phyloP scores from a whole-genome alignment of 106 monocot species.

The Platanthera guangdongensis region DNA sequence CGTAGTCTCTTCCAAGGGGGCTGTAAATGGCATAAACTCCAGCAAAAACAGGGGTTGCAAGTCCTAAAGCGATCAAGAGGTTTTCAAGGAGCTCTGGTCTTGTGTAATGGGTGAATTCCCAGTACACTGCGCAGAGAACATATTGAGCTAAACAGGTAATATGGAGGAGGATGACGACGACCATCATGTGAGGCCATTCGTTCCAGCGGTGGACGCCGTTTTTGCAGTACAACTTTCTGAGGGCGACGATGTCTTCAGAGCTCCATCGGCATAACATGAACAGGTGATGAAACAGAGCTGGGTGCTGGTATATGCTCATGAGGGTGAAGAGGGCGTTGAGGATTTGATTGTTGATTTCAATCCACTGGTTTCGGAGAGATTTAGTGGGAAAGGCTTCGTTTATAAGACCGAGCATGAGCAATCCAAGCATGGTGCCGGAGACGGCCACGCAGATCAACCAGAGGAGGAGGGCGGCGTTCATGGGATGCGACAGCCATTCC shows the following conservation, averaged over 20 bases:
- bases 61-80: slow-evolving; percentile 36
- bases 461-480: slow-evolving; percentile 47
- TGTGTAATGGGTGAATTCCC: slow-evolving; percentile 29
- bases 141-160: slow-evolving; percentile 62
- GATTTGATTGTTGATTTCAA: slow-evolving; percentile 43
- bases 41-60: slow-evolving; percentile 37
- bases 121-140: slow-evolving; percentile 47
- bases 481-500: slow-evolving; percentile 48
- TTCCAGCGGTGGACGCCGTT: slow-evolving; percentile 43
- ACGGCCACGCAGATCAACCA: slow-evolving; percentile 42
- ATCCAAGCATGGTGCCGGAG: slow-evolving; percentile 41
- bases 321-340: slow-evolving; percentile 59
- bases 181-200: slow-evolving; percentile 62
- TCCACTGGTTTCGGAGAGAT: slow-evolving; percentile 15
- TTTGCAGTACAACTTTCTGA: slow-evolving; percentile 62
- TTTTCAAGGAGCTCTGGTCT: slow-evolving; percentile 39
- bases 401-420: slow-evolving; percentile 57
- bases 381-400: slow-evolving; percentile 26
- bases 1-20: slow-evolving; percentile 53
- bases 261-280: slow-evolving; percentile 45
- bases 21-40: slow-evolving; percentile 47
- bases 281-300: slow-evolving; percentile 40
- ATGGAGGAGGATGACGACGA: slow-evolving; percentile 49
- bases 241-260: slow-evolving; percentile 26
- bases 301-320: slow-evolving; percentile 66